phyloP scores from a whole-genome alignment of 179 eudicot species.

The Camellia oleifera region DNA sequence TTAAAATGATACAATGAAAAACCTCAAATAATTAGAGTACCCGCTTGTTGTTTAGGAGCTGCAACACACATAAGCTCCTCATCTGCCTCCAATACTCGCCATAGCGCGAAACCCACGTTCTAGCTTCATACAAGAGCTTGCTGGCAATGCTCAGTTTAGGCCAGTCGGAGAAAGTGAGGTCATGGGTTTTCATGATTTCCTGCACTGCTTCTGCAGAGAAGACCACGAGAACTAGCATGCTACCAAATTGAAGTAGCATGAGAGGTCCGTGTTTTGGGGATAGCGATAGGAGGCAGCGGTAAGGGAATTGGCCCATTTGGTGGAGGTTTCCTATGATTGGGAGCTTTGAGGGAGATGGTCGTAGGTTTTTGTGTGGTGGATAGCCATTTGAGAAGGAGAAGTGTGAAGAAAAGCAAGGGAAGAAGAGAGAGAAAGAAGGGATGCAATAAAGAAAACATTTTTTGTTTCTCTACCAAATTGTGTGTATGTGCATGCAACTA shows the following conservation, averaged over 20 bases:
- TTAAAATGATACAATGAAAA: no score
- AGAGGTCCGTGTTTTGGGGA: conserved; percentile 8
- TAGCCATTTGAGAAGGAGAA: no score
- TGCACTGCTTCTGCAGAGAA: conserved; percentile 24
- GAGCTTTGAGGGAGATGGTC: conserved; percentile 50
- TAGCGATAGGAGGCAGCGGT: neutral
- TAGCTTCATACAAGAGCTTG: conserved; percentile 28
- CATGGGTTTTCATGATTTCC: conserved; percentile 13
- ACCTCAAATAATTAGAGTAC: neutral
- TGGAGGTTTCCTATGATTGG: conserved; percentile 43
- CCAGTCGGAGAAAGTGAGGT: neutral
- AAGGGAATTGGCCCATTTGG: conserved; percentile 4
- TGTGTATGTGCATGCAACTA: no score
- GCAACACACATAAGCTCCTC: neutral
- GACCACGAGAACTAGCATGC: conserved; percentile 35
- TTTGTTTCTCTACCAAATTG: no score
- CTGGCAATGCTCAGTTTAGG: conserved; percentile 21
- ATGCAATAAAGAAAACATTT: no score
- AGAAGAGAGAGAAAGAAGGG: no score
- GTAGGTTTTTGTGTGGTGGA: conserved; percentile 22
- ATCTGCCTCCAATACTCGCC: conserved; percentile 36
- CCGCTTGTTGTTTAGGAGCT: neutral
- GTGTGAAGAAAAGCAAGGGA: no score
- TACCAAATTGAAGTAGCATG: conserved; percentile 24
- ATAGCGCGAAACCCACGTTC: conserved; percentile 19